Base-by-base conservation (phyloP, 2,329 filamentous ascomycete genomes). In the Coniosporium tulheliwenetii region DNA sequence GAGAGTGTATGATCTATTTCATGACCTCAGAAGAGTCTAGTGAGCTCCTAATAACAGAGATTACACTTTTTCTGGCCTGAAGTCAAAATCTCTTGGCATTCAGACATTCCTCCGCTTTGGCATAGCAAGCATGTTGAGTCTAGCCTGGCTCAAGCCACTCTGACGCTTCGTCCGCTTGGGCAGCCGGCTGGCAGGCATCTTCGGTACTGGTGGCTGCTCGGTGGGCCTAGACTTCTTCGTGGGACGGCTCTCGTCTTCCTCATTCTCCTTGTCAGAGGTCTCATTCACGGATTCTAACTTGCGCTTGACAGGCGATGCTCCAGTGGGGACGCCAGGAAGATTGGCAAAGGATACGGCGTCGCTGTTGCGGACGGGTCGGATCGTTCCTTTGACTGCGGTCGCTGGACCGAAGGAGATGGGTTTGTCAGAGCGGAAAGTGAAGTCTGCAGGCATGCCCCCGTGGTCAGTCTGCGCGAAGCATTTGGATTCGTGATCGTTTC, bases 361-460 rank as follows among this genome's bases (percentile, higher is more conserved):
- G 45, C 66, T 65, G 49, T 60, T 60, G 33, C 64, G 57, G 15
- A 69, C 66, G 41, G 62, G 57, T 29, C 63, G 59, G 43, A 64
- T 64, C 13, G 45, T 45, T 16, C 40, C 47, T 32, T 39, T 59
- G 26, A 56, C 51, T 15, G 53, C 54, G 5, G 58, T 53, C 5
- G 57, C 52, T 5, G 59, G 53, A 10, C 57, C 60, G 43, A 70
- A 70, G 16, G 58, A 55, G 45, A 70, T 63, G 14, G 55, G 52
- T 40, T 61, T 59, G 44, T 59, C 61, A 19, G 65, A 61, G 44
- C 65, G 56, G 58, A 71, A 69, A 5, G 65, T 70, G 51, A 71
- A 71, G 41, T 64, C 56, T 16, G 57, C 56, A 5, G 63, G 56
- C 1, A 53, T 57, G 40, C 57, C 58, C 47, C 57, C 51, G 9